Percentiles rank a stretch among this genome's conserved stretches.
phyloP scores from a whole-genome alignment of 441 rosid species.

The Theobroma grandiflorum region DNA sequence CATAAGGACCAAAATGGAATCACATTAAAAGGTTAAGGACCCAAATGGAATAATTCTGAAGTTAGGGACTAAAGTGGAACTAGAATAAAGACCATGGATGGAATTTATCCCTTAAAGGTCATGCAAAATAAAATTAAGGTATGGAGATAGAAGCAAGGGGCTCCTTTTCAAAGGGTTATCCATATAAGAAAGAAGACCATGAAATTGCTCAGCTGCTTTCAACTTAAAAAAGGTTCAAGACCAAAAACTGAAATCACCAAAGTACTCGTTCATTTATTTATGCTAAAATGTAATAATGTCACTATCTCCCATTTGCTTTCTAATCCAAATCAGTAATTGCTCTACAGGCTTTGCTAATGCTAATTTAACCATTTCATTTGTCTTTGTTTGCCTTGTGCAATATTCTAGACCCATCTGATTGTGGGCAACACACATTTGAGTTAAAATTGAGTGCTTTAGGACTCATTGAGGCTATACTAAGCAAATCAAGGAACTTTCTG shows the following conservation, averaged over 20 bases:
- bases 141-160: background rate
- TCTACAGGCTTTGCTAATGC: background rate
- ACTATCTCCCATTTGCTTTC: background rate
- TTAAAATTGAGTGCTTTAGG: background rate
- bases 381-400: background rate
- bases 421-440: background rate
- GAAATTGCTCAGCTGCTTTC: background rate
- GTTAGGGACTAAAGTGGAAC: too few relatives aligned
- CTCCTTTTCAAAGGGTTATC: background rate
- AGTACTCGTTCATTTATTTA: too few relatives aligned
- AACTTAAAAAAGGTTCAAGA: background rate
- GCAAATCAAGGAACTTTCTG: slow-evolving; percentile 6
- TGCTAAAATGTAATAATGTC: background rate
- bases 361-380: background rate
- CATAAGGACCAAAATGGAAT: too few relatives aligned
- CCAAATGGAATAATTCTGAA: too few relatives aligned
- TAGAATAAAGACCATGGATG: too few relatives aligned
- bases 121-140: background rate
- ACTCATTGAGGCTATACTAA: background rate
- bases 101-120: background rate
- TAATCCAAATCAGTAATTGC: background rate
- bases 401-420: background rate
- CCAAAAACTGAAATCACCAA: background rate
- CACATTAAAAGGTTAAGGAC: too few relatives aligned
- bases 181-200: background rate